A percentile compares a stretch with the other conserved stretches of the same genome.
phyloP scores from a whole-genome alignment of 352 stramenopile genomes.

The Pythium pyrilobum region DNA sequence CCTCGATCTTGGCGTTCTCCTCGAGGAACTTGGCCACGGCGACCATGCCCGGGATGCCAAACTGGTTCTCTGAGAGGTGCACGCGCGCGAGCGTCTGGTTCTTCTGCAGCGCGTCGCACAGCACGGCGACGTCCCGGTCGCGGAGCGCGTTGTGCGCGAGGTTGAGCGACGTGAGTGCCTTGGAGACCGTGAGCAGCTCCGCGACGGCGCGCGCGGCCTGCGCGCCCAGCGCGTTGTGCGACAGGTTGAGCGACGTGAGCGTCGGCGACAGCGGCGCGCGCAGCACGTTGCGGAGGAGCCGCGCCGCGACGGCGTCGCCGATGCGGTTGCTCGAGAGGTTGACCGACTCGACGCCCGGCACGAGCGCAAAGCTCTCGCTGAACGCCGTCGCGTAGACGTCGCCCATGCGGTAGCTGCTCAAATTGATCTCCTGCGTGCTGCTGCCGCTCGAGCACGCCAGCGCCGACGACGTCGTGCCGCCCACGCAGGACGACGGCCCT shows the following conservation, averaged over 20 bases:
- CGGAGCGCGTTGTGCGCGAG: slow-evolving; percentile 59
- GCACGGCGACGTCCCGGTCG: slow-evolving; percentile 54
- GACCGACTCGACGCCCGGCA: slow-evolving; percentile 58
- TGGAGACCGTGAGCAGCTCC: slow-evolving; percentile 34
- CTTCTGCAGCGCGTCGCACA: slow-evolving; percentile 68
- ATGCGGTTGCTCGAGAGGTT: slow-evolving; percentile 76
- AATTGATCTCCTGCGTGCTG: slow-evolving; percentile 54
- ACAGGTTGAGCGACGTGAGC: slow-evolving; percentile 58
- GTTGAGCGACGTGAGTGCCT: slow-evolving; percentile 55
- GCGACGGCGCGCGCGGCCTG: slow-evolving; percentile 35
- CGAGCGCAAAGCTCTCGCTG: slow-evolving; percentile 50
- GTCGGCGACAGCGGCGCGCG: slow-evolving; percentile 11
- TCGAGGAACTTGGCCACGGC: slow-evolving; percentile 66
- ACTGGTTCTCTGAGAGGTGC: slow-evolving; percentile 72
- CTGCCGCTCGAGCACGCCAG: slow-evolving; percentile 29
- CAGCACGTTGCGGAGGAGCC: slow-evolving; percentile 36
- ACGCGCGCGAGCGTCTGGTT: slow-evolving; percentile 60
- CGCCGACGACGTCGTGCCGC: slow-evolving; percentile 25
- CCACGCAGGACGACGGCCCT: slow-evolving; percentile 22
- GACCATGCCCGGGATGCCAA: slow-evolving; percentile 50
- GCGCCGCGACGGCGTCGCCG: slow-evolving; percentile 45
- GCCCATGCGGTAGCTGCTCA: slow-evolving; percentile 68
- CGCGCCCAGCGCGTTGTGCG: slow-evolving; percentile 47
- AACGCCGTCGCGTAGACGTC: slow-evolving; percentile 54
- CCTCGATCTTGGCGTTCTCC: slow-evolving; percentile 70